These are phyloP conservation scores for Flaveria robusta DNA, from an alignment of 129 eudicot genomes.

Conservation along the genomic window DNA sequence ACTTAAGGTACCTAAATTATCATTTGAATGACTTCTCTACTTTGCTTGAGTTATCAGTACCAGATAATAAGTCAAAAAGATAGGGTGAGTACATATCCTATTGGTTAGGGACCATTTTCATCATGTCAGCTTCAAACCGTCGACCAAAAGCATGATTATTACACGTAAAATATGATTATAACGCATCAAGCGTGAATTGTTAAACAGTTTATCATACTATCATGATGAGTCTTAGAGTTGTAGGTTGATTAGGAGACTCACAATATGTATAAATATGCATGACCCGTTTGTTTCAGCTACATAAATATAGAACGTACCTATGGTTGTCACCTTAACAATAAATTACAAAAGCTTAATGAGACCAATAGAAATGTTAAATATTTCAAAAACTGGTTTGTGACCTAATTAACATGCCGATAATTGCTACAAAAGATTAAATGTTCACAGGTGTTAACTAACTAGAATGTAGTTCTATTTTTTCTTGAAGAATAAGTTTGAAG, in stretches of 20 bases:
- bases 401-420: constrained; percentile 22
- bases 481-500: constrained; percentile 21
- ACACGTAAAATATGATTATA: constrained; percentile 12
- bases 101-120: constrained; percentile 30
- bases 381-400: constrained; percentile 16
- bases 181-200: not conserved
- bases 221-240: too few species aligned
- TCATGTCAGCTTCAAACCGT: not conserved
- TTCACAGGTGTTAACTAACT: constrained; percentile 6
- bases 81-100: constrained; percentile 29
- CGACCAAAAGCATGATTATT: constrained; percentile 16
- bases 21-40: constrained; percentile 6
- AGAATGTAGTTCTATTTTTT: not conserved
- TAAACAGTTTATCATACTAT: too few species aligned
- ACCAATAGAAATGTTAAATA: not conserved
- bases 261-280: too few species aligned
- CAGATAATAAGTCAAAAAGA: constrained; percentile 21
- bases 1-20: constrained; percentile 30
- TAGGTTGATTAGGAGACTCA: not conserved
- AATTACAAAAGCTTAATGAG: too few species aligned
- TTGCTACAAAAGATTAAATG: not conserved
- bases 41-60: constrained; percentile 25
- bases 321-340: too few species aligned
- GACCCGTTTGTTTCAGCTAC: too few species aligned
- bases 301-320: too few species aligned